Percentiles rank a stretch among this genome's conserved stretches.
These are phyloP conservation scores for Suzukiozyma palmioleophila DNA, from an alignment of 1,139 yeast species.

Conservation along the genomic window DNA sequence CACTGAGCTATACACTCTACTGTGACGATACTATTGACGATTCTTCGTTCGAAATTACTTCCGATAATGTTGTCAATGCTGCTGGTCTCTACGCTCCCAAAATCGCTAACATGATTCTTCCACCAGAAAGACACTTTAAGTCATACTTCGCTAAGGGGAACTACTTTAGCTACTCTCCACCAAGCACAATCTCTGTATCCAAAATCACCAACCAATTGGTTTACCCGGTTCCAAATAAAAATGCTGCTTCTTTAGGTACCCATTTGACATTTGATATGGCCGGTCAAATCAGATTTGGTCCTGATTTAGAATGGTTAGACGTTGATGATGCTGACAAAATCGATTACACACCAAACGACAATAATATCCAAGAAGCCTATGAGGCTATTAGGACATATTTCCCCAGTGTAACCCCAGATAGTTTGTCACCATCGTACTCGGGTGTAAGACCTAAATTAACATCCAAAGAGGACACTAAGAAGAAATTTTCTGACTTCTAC, in stretches of 20 bases:
- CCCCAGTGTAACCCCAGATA: constrained; percentile 49
- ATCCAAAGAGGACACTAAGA: constrained; percentile 36
- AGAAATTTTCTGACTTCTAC: constrained; percentile 64
- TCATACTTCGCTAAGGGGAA: constrained; percentile 81
- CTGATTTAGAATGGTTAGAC: constrained; percentile 81
- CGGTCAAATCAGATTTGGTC: constrained; percentile 80
- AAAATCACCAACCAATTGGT: constrained; percentile 41
- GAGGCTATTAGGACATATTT: constrained; percentile 59
- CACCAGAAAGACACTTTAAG: constrained; percentile 51
- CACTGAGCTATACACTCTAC: constrained; percentile 21
- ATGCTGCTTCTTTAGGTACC: constrained; percentile 76
- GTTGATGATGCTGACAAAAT: constrained; percentile 27
- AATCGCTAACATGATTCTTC: constrained; percentile 65
- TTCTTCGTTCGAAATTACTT: constrained; percentile 36
- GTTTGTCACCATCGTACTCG: constrained; percentile 63
- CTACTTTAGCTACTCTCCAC: constrained; percentile 56
- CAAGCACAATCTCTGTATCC: constrained; percentile 27
- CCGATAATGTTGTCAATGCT: constrained; percentile 63
- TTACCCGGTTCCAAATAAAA: constrained; percentile 77
- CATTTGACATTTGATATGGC: constrained; percentile 83
- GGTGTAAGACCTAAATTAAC: constrained; percentile 80
- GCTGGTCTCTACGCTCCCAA: constrained; percentile 76
- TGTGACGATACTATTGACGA: constrained; percentile 32
- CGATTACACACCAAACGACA: constrained; percentile 45
- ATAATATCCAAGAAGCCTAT: constrained; percentile 51